Conservation (phyloP, 225 moss, liverwort and hornwort species). For the Pleurozium schreberi region DNA sequence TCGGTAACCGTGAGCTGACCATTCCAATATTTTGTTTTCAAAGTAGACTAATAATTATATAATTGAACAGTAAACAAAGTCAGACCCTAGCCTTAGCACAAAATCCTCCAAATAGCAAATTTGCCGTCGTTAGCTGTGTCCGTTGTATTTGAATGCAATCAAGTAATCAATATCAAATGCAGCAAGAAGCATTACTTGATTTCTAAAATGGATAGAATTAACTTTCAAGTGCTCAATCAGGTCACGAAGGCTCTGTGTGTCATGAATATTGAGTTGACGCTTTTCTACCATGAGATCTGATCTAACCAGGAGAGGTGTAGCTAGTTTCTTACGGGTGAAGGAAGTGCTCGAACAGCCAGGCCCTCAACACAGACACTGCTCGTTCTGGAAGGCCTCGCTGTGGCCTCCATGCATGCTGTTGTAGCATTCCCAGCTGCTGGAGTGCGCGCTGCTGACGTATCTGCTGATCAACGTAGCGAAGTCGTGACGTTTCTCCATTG, state of each 20-base stretch:
- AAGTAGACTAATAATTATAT: neutral
- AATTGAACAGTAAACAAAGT: neutral
- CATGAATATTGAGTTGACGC: neutral
- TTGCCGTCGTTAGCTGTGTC: neutral
- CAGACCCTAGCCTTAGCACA: neutral
- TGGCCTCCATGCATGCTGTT: conserved; percentile 81
- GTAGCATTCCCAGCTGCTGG: conserved; percentile 71
- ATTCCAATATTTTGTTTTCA: neutral
- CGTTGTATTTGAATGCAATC: neutral
- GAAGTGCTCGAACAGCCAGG: conserved; percentile 89
- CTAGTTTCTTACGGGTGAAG: conserved; percentile 65
- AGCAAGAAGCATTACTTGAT: neutral
- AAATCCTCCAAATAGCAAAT: neutral
- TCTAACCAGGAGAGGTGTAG: neutral
- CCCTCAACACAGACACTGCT: conserved; percentile 62
- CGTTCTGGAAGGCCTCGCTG: conserved; percentile 87
- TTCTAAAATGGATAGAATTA: neutral
- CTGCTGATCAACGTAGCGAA: conserved; percentile 55
- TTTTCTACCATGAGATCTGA: neutral
- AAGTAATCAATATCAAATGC: neutral
- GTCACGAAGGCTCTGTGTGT: neutral
- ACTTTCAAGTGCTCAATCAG: neutral
- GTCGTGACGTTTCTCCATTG: conserved; percentile 39
- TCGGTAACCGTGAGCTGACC: neutral
- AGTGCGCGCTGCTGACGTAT: conserved; percentile 69